Evolutionary conservation across 441 rosid species (phyloP).

Genomic region (Codiaeum variegatum): DNA sequence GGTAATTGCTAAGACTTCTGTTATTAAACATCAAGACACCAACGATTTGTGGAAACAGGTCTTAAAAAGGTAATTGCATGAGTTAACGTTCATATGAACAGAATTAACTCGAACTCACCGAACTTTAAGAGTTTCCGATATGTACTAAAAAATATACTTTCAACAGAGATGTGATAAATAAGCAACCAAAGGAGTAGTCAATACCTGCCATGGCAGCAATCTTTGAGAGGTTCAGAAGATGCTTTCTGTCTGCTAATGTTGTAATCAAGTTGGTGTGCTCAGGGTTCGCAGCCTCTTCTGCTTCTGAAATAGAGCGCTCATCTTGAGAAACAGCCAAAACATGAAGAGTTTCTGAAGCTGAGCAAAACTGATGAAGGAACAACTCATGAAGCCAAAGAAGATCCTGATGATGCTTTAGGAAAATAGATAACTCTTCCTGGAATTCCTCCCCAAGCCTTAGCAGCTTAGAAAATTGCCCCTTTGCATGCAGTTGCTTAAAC

Average conservation of each 20-base stretch:
- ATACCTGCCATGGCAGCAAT: constrained; percentile 82
- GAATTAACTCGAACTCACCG: not conserved
- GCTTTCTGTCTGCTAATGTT: constrained; percentile 67
- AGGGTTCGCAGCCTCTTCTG: constrained; percentile 40
- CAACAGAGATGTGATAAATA: not conserved
- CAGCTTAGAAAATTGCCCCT: constrained; percentile 70
- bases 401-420: constrained; percentile 58
- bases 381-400: constrained; percentile 87
- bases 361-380: constrained; percentile 79
- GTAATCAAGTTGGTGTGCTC: constrained; percentile 30
- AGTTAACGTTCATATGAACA: not conserved
- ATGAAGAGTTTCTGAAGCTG: constrained; percentile 86
- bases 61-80: not conserved
- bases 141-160: not conserved
- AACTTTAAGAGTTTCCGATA: not conserved
- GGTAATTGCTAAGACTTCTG: not conserved
- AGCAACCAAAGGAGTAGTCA: not conserved
- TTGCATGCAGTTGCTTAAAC: constrained; percentile 62
- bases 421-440: constrained; percentile 67
- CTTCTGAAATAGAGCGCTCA: constrained; percentile 35
- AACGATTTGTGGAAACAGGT: not conserved
- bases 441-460: constrained; percentile 95
- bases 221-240: constrained; percentile 77
- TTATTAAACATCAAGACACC: not conserved
- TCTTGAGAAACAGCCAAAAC: constrained; percentile 66